Percentiles rank a stretch among this genome's conserved stretches.
phyloP scores from a whole-genome alignment of 306 rosid species.

The Erythrophleum fordii region DNA sequence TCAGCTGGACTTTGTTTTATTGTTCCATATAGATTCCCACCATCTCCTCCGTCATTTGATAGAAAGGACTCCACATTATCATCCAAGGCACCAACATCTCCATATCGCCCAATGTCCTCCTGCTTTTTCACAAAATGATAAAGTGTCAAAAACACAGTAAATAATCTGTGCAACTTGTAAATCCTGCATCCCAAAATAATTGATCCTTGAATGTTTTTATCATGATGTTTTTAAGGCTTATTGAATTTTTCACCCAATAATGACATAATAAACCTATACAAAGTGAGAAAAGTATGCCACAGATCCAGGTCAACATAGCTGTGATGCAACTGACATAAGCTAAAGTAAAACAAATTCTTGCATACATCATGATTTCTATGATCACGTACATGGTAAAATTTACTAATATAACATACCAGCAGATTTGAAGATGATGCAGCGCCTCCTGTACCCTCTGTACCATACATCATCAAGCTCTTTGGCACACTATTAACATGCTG shows the following conservation, averaged over 20 bases:
- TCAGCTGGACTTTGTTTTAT: constrained; percentile 75
- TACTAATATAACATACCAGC: constrained; percentile 60
- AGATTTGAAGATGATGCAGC: constrained; percentile 78
- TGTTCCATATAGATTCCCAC: constrained; percentile 79
- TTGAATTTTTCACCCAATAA: not conserved
- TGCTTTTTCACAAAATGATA: constrained; percentile 40
- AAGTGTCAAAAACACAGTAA: not conserved
- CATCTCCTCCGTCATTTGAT: constrained; percentile 79
- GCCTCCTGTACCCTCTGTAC: constrained; percentile 79
- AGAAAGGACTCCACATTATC: constrained; percentile 88
- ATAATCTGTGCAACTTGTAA: constrained; percentile 18
- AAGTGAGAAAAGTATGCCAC: constrained; percentile 17
- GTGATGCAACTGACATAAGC: not conserved
- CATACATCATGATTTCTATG: constrained; percentile 18
- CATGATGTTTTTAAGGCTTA: not conserved
- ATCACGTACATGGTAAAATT: constrained; percentile 14
- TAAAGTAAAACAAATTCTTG: constrained; percentile 7
- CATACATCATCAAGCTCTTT: constrained; percentile 71
- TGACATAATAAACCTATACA: constrained; percentile 14
- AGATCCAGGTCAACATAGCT: constrained; percentile 28
- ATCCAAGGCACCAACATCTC: constrained; percentile 86
- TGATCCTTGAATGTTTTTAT: not conserved
- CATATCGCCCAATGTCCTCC: constrained; percentile 84
- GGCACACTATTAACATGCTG: constrained; percentile 68
- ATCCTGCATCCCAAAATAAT: constrained; percentile 21